Base-by-base conservation (phyloP, 345 rosid species). In the Moricandia moricandioides region DNA sequence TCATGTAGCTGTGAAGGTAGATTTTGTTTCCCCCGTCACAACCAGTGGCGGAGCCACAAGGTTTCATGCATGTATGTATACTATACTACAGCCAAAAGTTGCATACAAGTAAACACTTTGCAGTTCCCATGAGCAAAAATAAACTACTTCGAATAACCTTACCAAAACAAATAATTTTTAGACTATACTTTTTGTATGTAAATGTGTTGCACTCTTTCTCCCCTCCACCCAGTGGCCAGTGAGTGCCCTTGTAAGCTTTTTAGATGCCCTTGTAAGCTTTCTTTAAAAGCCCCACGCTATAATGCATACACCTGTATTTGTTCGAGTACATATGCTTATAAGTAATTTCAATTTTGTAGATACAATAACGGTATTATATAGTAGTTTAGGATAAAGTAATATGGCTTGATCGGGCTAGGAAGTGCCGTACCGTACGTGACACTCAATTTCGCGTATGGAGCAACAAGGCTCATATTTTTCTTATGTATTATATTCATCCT, bases 341-440 rank as follows among this genome's bases (percentile, higher is more conserved):
- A 43, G 5, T 47, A 47, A 5, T 47, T 47, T 47, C 52, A 47
- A 47, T 1, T 47, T n/a, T 47, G 8, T 43, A 43, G 51, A 43
- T 43, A 12, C 16, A 13, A 43, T 10, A 47, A 47, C 18, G 52
- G 17, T n/a, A n/a, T 47, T 47, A 2, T 47, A 4, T 10, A 39
- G 6, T 43, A 47, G 52, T 47, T 47, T 47, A 47, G 61, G 65
- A 65, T 18, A 62, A 73, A 54, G 65, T 65, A 39, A 39, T 72
- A 63, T 63, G 69, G 69, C 52, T 52, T 47, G 18, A 47, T 47
- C 52, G 5, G 52, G 17, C 8, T 47, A 47, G 7, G 52, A 47
- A 47, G 52, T 47, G 18, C 31, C 31, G 31, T 29, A 29, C 52
- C 52, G 52, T 47, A n/a, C 17, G 52, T n/a, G 52, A 47, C 52